Percentiles rank a stretch among this genome's conserved stretches.
Evolutionary conservation across 78 protist species (phyloP).

Genomic region (Blattamonas nauphoetae): DNA sequence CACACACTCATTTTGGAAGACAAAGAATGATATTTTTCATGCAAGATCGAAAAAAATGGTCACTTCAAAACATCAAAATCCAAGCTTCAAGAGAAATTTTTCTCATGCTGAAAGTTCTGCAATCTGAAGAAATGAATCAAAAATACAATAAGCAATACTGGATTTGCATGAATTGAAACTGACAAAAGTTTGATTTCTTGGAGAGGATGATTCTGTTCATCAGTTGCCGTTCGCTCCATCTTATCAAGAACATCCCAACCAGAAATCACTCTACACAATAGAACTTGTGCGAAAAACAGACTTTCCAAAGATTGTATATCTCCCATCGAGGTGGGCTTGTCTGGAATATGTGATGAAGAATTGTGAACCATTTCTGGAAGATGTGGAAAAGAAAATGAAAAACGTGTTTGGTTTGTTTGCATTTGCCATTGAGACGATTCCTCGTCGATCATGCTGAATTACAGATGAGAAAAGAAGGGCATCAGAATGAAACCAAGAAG

Average conservation of each 20-base stretch:
- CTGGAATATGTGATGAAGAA: conserved; percentile 7
- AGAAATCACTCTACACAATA: not conserved
- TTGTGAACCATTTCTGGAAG: not conserved
- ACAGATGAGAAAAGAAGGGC: not conserved
- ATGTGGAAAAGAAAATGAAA: not conserved
- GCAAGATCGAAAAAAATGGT: too few relatives aligned
- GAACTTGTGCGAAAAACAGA: not conserved
- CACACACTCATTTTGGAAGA: too few relatives aligned
- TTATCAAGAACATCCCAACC: not conserved
- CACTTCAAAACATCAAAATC: too few relatives aligned
- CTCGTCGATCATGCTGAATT: not conserved
- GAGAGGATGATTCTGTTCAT: not conserved
- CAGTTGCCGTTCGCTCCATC: not conserved
- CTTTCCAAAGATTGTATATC: conserved; percentile 2
- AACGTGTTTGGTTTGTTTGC: not conserved
- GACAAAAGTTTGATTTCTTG: not conserved
- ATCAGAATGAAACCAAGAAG: not conserved
- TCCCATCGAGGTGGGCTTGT: not conserved
- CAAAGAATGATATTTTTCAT: too few relatives aligned
- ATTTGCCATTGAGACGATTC: conserved; percentile 1
- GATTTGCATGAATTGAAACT: conserved; percentile 3
- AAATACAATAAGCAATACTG: not conserved
- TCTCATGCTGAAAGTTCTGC: too few relatives aligned
- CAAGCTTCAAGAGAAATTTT: too few relatives aligned
- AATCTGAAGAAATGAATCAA: too few relatives aligned